Conservation (phyloP, 495 filamentous ascomycete species). For the Aspergillus heteromorphus region DNA sequence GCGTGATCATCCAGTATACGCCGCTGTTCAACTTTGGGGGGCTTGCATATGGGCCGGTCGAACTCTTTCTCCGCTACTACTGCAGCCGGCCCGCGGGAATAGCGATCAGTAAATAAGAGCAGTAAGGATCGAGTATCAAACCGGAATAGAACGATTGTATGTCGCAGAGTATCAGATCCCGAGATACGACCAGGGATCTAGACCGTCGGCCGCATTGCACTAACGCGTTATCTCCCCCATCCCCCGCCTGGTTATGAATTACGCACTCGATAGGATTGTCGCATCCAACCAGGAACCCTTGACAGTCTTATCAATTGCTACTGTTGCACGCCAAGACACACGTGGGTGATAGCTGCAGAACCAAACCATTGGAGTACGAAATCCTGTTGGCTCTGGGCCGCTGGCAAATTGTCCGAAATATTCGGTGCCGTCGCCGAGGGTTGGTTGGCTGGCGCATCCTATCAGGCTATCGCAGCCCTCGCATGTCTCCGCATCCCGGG, state of each 20-base stretch:
- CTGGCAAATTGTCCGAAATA: neutral
- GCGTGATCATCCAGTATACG: constrained; percentile 10
- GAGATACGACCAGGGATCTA: neutral
- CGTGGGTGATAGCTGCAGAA: no score
- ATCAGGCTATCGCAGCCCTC: neutral
- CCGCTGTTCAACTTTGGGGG: neutral
- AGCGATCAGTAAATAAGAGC: neutral
- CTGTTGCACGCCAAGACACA: no score
- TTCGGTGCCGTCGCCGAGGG: neutral
- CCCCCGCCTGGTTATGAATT: neutral
- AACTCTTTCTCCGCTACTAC: constrained; percentile 8
- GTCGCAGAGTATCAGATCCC: neutral
- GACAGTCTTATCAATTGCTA: neutral
- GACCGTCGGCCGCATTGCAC: neutral
- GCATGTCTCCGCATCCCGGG: neutral
- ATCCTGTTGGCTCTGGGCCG: neutral
- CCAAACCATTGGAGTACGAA: no score
- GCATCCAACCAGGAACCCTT: neutral
- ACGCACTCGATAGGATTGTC: neutral
- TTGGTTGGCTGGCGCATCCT: neutral
- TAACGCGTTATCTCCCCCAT: neutral
- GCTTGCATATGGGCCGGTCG: neutral
- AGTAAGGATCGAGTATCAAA: neutral
- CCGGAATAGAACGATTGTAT: neutral
- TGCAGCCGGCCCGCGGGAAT: constrained; percentile 5